Evolutionary conservation across 805 yeast genomes (phyloP), one percentile per base, ranked within the genome.

Genomic region (Ogataea minuta): DNA sequence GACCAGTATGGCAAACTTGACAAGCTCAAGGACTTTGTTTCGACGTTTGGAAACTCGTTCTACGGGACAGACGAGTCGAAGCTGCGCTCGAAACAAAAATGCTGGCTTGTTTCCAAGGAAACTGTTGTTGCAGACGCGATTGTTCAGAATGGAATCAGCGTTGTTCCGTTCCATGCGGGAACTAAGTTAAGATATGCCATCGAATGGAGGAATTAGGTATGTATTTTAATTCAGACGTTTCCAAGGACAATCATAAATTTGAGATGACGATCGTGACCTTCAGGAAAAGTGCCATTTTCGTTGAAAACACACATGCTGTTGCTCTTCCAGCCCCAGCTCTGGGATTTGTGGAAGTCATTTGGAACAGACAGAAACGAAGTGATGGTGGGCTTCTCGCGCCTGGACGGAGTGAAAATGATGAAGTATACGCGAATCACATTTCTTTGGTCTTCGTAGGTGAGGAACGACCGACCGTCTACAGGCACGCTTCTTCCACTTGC

Each of bases 151-250:
- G 70, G 66, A 3, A 56, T 76, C 20, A 74, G 69, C 10, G 81
- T 84, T 23, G 91, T 88, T 12, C 98, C 97, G 7, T 91, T 91
- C 72, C 73, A 71, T 51, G 89, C 96, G 6, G 96, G 95, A 12
- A 79, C 83, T 37, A 72, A 69, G 40, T 70, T 91, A 34, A 56
- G 69, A 23, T 91, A 95, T 88, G 62, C 77, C 8, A 74, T 78
- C 4, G 84, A 82, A 62, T 90, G 97, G 97, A 29, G 41, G 41
- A 8, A 19, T 8, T 19, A 19, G 21, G 8, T 8, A 19, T 19
- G 21, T 19, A 19, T 6, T 19, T 8, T 44, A 28, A 19, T 12
- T 43, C 45, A 72, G 8, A 71, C 64, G 45, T 66, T 65, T 4
- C 79, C 79, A 13, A 74, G 48, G 15, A 70, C 70, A 31, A 74